A percentile compares a stretch with the other conserved stretches of the same genome.
These are phyloP conservation scores for Fusarium redolens DNA, from an alignment of 2,329 filamentous ascomycete species.

Conservation along the genomic window DNA sequence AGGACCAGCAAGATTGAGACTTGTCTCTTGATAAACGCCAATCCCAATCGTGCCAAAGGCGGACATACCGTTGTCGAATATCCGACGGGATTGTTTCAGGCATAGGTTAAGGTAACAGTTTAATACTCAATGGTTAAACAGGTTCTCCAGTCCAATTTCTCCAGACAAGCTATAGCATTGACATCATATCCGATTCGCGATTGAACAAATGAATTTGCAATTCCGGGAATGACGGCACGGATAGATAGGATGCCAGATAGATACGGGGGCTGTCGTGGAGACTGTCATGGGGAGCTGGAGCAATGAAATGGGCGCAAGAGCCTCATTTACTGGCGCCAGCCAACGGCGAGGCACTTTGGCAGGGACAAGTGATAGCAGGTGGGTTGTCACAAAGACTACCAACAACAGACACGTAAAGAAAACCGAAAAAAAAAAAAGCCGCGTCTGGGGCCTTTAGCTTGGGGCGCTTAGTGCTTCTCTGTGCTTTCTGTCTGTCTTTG, in stretches of 20 bases:
- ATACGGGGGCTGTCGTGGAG: slow-evolving; percentile 13
- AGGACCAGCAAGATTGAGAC: slow-evolving; percentile 17
- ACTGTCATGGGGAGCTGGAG: slow-evolving; percentile 21
- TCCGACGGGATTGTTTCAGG: slow-evolving; percentile 43
- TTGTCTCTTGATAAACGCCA: slow-evolving; percentile 15
- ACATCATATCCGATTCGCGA: slow-evolving; percentile 42
- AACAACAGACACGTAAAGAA: slow-evolving; percentile 43
- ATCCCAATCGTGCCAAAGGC: slow-evolving; percentile 25
- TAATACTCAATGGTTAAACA: slow-evolving; percentile 25
- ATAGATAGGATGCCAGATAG: slow-evolving; percentile 36
- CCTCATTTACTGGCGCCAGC: slow-evolving; percentile 39
- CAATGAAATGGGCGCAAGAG: slow-evolving; percentile 23
- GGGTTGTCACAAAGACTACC: slow-evolving; percentile 37
- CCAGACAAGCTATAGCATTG: slow-evolving; percentile 29
- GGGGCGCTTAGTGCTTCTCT: slow-evolving; percentile 23
- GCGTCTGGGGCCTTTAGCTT: slow-evolving; percentile 37
- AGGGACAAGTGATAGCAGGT: slow-evolving; percentile 42
- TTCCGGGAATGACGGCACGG: slow-evolving; percentile 46
- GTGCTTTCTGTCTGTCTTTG: slow-evolving; percentile 6
- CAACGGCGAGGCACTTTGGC: slow-evolving; percentile 26
- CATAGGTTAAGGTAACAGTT: slow-evolving; percentile 21
- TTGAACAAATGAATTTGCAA: slow-evolving; percentile 9
- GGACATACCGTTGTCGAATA: slow-evolving; percentile 26
- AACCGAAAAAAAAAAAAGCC: slow-evolving; percentile 34
- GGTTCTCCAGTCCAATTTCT: slow-evolving; percentile 24